phyloP scores from a whole-genome alignment of 1,139 yeast genomes.

The Blastobotrys elegans region DNA sequence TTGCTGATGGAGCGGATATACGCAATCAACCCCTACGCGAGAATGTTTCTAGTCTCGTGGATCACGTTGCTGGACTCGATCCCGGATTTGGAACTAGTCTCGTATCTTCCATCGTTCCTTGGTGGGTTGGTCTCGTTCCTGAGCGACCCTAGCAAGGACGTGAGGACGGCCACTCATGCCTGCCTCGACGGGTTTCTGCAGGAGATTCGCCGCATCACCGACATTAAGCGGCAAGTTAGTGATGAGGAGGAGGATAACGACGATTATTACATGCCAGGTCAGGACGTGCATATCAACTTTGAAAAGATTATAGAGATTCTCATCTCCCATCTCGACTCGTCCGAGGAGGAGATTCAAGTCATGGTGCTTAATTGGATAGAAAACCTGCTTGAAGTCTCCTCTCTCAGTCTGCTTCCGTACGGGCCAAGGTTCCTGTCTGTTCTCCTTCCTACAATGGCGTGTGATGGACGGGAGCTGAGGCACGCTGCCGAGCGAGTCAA shows the following conservation, averaged over 20 bases:
- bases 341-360: conserved; percentile 72
- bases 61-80: conserved; percentile 83
- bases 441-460: conserved; percentile 52
- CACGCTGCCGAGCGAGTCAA: conserved; percentile 54
- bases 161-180: conserved; percentile 77
- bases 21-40: conserved; percentile 86
- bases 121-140: conserved; percentile 80
- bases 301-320: conserved; percentile 75
- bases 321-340: conserved; percentile 68
- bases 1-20: conserved; percentile 84
- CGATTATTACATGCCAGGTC: conserved; percentile 73
- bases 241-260: conserved; percentile 17
- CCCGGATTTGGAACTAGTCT: conserved; percentile 83
- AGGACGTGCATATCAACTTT: conserved; percentile 77
- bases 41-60: conserved; percentile 92
- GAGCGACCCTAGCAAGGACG: conserved; percentile 83
- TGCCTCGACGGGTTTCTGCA: conserved; percentile 69
- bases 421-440: conserved; percentile 55
- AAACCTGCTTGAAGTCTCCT: conserved; percentile 67
- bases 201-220: conserved; percentile 72
- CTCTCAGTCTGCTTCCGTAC: conserved; percentile 65
- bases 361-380: conserved; percentile 83
- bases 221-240: conserved; percentile 46
- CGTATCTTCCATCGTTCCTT: conserved; percentile 82
- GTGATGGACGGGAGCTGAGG: conserved; percentile 47